Conservation (phyloP, 2,329 filamentous ascomycete genomes). For the Arthrobotrys iridis region DNA sequence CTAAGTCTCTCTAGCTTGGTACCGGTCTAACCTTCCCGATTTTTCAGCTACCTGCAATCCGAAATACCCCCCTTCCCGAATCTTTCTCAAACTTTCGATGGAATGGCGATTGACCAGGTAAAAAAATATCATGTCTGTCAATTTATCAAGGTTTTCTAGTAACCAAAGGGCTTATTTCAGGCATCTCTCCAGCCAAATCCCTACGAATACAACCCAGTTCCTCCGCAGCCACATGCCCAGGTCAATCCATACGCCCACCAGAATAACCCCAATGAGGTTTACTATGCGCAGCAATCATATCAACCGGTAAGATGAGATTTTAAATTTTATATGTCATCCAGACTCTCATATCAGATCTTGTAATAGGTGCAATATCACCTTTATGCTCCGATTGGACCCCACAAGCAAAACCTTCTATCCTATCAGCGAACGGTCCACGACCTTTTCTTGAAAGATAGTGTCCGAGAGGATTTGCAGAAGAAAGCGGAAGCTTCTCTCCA, state of each 20-base stretch:
- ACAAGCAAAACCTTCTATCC: constrained; percentile 79
- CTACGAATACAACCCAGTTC: constrained; percentile 59
- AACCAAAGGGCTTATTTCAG: constrained; percentile 32
- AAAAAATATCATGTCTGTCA: background rate
- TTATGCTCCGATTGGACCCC: constrained; percentile 86
- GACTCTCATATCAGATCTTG: background rate
- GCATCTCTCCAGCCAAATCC: constrained; percentile 60
- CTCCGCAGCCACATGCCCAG: constrained; percentile 60
- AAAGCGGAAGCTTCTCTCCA: constrained; percentile 87
- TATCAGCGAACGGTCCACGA: constrained; percentile 90
- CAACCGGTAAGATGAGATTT: constrained; percentile 68
- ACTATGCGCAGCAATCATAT: constrained; percentile 67
- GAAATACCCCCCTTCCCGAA: constrained; percentile 43
- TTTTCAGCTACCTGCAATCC: constrained; percentile 38
- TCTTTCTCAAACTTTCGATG: constrained; percentile 45
- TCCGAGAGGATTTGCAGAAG: constrained; percentile 87
- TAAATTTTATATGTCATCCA: background rate
- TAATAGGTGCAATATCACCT: constrained; percentile 84
- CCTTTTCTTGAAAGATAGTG: constrained; percentile 86
- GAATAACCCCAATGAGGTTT: constrained; percentile 69
- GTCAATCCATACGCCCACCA: constrained; percentile 64
- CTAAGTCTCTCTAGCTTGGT: background rate
- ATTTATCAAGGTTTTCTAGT: background rate
- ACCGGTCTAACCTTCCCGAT: background rate
- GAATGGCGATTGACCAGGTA: constrained; percentile 40